phyloP scores from a whole-genome alignment of 345 rosid species.

The Heritiera littoralis region DNA sequence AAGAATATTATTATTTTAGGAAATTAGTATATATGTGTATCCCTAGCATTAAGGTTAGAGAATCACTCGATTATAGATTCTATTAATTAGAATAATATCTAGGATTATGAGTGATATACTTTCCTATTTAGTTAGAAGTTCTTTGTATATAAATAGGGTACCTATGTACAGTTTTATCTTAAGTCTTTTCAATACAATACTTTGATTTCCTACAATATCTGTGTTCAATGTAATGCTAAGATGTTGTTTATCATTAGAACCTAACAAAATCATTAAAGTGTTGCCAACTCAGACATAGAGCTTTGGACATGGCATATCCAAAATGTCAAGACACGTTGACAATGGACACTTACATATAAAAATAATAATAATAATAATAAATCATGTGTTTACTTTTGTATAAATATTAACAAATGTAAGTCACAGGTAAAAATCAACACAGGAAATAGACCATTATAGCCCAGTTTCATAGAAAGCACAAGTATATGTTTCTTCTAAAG shows the following conservation, averaged over 20 bases:
- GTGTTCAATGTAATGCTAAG: not conserved
- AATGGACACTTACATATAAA: not conserved
- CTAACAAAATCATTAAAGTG: not conserved
- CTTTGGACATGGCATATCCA: not conserved
- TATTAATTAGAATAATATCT: too few relatives aligned
- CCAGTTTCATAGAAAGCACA: not conserved
- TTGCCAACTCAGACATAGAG: not conserved
- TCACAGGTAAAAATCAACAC: not conserved
- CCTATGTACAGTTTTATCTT: too few relatives aligned
- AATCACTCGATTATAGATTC: too few relatives aligned
- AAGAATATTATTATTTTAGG: too few relatives aligned
- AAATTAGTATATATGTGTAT: too few relatives aligned
- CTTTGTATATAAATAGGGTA: too few relatives aligned
- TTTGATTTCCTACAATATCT: too few relatives aligned
- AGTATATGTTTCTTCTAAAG: not conserved
- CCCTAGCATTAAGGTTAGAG: too few relatives aligned
- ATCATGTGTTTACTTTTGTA: not conserved
- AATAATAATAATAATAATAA: too few relatives aligned
- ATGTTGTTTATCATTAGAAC: constrained; percentile 5
- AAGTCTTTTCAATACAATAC: too few relatives aligned
- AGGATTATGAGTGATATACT: too few relatives aligned
- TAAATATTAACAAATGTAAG: not conserved
- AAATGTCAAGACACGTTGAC: not conserved
- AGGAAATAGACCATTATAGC: not conserved
- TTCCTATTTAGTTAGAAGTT: too few relatives aligned